Base-by-base conservation (phyloP, 2,329 filamentous ascomycete species). In the Neofusicoccum sp. region DNA sequence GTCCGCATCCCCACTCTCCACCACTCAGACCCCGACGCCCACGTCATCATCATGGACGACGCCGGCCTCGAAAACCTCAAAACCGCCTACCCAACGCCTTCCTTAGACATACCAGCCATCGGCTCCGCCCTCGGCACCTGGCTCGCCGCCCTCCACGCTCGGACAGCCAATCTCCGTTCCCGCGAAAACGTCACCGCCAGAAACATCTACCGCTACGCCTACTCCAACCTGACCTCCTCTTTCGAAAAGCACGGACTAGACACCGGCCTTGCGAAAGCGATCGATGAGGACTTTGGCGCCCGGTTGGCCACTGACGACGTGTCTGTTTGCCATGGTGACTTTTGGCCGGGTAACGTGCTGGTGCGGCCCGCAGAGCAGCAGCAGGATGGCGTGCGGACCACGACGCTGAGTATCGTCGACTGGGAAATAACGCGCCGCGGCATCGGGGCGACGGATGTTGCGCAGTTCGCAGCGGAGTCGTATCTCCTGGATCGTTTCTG, bases 321-420 rank as follows among this genome's bases (percentile, higher is more conserved):
- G 41, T 71, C 69, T 38, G 47, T 76, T 0, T 75, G 73, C 36
- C 73, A 76, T 48, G 75, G 74, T 24, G 73, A 76, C 51, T 76
- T 75, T 59, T 76, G 74, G 74, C 71, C 74, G 1, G 73, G 72
- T 0, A 76, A 76, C 31, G 65, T 76, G 1, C 63, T 76, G 6
- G 65, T 76, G 5, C 20, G 20, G 20, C 20, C 20, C 20, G 20
- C 20, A 20, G 20, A 20, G 20, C 20, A 20, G 20, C 3, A 28
- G 26, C 24, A 34, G 28, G 41, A 12, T 28, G n/a, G 8, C 26
- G 41, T 6, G 8, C 14, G 14, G 24, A 5, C 28, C 11, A 28
- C 5, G 28, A 36, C 30, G 3, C 48, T 75, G 4, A 75, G 70
- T 1, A 49, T 77, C 8, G 69, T 72, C 7, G 73, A 77, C 43